A percentile compares a stretch with the other conserved stretches of the same genome.
Evolutionary conservation across 2,329 filamentous ascomycete species (phyloP).

Genomic region (Magnaporthiopsis rhizophila): DNA sequence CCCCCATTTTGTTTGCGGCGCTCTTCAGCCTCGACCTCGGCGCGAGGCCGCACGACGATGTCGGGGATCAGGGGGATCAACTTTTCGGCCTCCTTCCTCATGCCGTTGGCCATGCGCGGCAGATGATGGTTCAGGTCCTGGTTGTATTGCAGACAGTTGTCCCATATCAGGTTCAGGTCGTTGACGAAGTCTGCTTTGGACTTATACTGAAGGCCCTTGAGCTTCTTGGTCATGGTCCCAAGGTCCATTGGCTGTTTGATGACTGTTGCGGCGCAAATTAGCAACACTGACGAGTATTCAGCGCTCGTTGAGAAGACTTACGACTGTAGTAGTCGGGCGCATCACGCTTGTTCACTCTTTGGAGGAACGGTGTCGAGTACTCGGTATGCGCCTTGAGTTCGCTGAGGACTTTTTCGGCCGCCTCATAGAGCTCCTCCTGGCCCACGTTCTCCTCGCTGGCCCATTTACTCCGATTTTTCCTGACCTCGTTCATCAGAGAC

Average conservation of each 20-base stretch:
- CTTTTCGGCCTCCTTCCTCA: conserved; percentile 97
- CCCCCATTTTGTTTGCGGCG: conserved; percentile 80
- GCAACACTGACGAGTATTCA: background rate
- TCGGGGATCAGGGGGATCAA: conserved; percentile 92
- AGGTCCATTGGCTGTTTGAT: conserved; percentile 98
- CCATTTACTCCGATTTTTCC: conserved; percentile 98
- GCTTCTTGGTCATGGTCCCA: conserved; percentile 96
- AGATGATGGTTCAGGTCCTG: conserved; percentile 80
- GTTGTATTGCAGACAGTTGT: conserved; percentile 95
- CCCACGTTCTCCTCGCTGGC: conserved; percentile 95
- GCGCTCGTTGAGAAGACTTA: background rate
- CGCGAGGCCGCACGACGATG: conserved; percentile 79
- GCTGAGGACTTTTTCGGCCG: conserved; percentile 90
- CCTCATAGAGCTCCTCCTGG: conserved; percentile 96
- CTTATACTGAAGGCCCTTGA: conserved; percentile 71
- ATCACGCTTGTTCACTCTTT: conserved; percentile 92
- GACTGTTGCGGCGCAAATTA: conserved; percentile 22
- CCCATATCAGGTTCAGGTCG: conserved; percentile 92
- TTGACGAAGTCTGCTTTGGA: conserved; percentile 92
- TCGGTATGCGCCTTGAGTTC: conserved; percentile 96
- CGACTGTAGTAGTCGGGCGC: conserved; percentile 86
- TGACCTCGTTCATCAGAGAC: conserved; percentile 90
- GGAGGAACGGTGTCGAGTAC: conserved; percentile 92
- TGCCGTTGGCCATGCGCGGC: conserved; percentile 86
- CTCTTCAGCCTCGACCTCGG: conserved; percentile 85